Percentiles rank a stretch among this genome's conserved stretches.
Conservation (phyloP, 345 rosid genomes). For the Odontarrhena argentea region DNA sequence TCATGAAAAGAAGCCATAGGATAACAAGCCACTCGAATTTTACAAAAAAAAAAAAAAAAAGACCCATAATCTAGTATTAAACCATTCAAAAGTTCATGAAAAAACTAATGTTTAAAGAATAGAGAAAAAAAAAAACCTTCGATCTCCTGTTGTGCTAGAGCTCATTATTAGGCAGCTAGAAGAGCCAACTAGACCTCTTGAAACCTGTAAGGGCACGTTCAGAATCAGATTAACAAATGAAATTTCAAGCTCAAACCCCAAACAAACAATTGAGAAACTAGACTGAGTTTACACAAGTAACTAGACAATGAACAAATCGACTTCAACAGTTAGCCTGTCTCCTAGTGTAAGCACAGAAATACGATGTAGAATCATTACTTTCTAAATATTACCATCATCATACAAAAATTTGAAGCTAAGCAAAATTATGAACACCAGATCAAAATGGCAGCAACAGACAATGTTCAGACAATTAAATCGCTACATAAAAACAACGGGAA, state of each 20-base stretch:
- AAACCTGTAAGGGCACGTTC: conserved; percentile 18
- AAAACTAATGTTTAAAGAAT: neutral
- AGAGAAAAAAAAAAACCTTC: conserved; percentile 34
- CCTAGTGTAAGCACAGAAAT: neutral
- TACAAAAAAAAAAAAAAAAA: neutral
- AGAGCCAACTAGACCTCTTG: conserved; percentile 15
- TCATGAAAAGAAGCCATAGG: neutral
- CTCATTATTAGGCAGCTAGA: conserved; percentile 38
- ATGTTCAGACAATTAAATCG: conserved; percentile 13
- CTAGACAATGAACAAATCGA: neutral
- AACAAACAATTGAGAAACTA: neutral
- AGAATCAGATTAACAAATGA: conserved; percentile 10
- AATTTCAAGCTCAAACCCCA: conserved; percentile 16
- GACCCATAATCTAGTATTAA: neutral
- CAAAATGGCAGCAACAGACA: conserved; percentile 9
- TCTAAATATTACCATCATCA: conserved; percentile 10
- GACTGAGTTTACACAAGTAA: conserved; percentile 1
- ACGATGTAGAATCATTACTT: conserved; percentile 8
- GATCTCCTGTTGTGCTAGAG: conserved; percentile 42
- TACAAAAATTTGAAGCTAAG: neutral
- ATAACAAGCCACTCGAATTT: neutral
- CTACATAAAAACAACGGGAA: neutral
- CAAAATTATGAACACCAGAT: neutral
- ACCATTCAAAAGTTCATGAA: neutral
- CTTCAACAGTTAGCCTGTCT: neutral